Percentiles rank a stretch among this genome's conserved stretches.
Evolutionary conservation across 176 grass and related monocot genomes (phyloP).

Genomic region (Typha latifolia): DNA sequence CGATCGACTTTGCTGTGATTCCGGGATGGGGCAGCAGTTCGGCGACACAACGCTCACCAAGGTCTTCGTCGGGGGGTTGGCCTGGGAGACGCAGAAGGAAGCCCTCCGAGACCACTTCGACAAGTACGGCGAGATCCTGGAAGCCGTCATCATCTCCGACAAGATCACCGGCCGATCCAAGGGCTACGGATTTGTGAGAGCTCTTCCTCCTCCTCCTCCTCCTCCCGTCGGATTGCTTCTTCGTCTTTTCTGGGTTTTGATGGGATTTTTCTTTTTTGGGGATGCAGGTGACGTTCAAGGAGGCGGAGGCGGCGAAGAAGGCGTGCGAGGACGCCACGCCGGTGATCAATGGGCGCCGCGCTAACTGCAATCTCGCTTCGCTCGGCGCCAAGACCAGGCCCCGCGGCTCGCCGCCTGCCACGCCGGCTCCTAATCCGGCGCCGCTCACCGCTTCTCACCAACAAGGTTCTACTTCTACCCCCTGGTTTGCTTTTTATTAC

Average conservation of each 20-base stretch:
- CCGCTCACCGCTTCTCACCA: slow-evolving; percentile 31
- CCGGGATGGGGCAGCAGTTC: slow-evolving; percentile 25
- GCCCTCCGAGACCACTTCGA: slow-evolving; percentile 92
- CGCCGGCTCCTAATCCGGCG: slow-evolving; percentile 31
- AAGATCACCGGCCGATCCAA: slow-evolving; percentile 98
- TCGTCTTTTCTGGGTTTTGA: no score
- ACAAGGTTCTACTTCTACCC: slow-evolving; percentile 19
- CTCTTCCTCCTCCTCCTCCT: background rate
- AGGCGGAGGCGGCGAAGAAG: slow-evolving; percentile 87
- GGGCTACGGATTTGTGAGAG: slow-evolving; percentile 87
- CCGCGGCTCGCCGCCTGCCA: slow-evolving; percentile 56
- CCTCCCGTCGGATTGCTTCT: background rate
- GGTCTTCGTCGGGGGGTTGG: slow-evolving; percentile 96
- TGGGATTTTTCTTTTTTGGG: no score
- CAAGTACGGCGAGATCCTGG: slow-evolving; percentile 83
- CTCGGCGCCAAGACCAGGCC: slow-evolving; percentile 76
- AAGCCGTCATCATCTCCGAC: slow-evolving; percentile 98
- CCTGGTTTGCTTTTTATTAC: no score
- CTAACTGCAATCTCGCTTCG: slow-evolving; percentile 98
- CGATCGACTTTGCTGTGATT: no score
- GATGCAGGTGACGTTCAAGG: slow-evolving; percentile 88
- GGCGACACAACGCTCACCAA: slow-evolving; percentile 92
- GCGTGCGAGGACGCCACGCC: slow-evolving; percentile 87
- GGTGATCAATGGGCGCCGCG: slow-evolving; percentile 87
- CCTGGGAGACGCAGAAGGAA: slow-evolving; percentile 97